Conservation (phyloP, 148 eudicot genomes). For the Chenopodium formosanum region DNA sequence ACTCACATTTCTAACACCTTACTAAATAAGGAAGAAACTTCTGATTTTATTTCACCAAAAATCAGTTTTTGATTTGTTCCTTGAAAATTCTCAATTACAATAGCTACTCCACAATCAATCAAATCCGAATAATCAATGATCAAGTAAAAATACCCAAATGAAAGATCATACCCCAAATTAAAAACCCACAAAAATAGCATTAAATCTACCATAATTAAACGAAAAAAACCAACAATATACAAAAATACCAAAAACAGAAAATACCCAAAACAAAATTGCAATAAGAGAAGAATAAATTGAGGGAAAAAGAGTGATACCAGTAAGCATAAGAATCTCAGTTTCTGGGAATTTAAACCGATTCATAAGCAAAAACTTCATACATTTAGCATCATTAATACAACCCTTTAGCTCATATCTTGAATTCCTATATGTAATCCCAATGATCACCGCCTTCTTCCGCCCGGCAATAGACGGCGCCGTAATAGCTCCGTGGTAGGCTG, state of each 20-base stretch:
- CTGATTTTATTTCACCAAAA: background rate
- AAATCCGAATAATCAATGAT: background rate
- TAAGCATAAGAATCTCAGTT: conserved; percentile 74
- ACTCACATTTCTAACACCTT: too few relatives aligned
- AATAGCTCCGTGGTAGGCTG: conserved; percentile 9
- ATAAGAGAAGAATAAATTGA: background rate
- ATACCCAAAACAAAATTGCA: too few relatives aligned
- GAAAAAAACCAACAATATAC: background rate
- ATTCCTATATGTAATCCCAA: conserved; percentile 64
- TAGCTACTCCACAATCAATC: background rate
- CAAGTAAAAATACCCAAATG: background rate
- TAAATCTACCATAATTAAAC: background rate
- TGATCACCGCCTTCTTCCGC: conserved; percentile 82
- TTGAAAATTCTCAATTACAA: background rate
- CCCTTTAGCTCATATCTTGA: conserved; percentile 79
- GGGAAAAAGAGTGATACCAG: conserved; percentile 42
- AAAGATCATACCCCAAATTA: background rate
- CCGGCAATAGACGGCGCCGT: conserved; percentile 34
- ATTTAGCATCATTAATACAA: conserved; percentile 90
- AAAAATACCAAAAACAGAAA: background rate
- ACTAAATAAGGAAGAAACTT: too few relatives aligned
- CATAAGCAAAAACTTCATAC: conserved; percentile 66
- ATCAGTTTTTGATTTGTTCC: background rate
- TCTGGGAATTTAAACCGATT: conserved; percentile 65
- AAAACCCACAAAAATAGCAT: background rate